phyloP scores from a whole-genome alignment of 1,139 yeast species.

The Torulaspora globosa region DNA sequence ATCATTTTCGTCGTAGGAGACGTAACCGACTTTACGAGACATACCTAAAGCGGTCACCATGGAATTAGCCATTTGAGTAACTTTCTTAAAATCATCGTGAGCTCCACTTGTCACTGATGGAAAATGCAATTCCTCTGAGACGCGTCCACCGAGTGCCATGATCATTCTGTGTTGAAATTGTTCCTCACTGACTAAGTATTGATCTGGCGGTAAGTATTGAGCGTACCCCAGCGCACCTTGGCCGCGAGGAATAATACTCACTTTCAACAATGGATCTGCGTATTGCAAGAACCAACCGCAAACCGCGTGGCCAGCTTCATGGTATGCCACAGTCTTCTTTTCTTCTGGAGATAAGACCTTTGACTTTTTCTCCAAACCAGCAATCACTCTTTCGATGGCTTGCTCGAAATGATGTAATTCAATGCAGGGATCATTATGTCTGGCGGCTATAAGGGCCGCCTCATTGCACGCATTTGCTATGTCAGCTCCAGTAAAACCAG shows the following conservation, averaged over 20 bases:
- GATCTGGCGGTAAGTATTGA: constrained; percentile 92
- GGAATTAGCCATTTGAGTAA: constrained; percentile 87
- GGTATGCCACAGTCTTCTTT: constrained; percentile 87
- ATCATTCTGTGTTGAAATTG: constrained; percentile 88
- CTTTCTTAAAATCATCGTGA: constrained; percentile 91
- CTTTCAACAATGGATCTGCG: constrained; percentile 92
- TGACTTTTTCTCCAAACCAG: constrained; percentile 90
- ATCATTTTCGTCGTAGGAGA: constrained; percentile 66
- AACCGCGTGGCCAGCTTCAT: constrained; percentile 98
- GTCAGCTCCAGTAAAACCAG: constrained; percentile 98
- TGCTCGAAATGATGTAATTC: constrained; percentile 79
- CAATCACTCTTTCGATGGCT: constrained; percentile 96
- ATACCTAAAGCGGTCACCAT: constrained; percentile 93
- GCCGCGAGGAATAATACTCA: constrained; percentile 94
- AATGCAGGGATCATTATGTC: constrained; percentile 67
- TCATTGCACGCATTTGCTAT: constrained; percentile 96
- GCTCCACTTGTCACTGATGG: constrained; percentile 92
- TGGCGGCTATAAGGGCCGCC: constrained; percentile 94
- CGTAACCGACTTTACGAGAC: constrained; percentile 80
- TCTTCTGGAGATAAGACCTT: constrained; percentile 79
- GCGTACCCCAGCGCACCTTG: constrained; percentile 98
- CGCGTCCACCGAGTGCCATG: constrained; percentile 96
- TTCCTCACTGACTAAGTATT: constrained; percentile 70
- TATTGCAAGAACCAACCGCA: constrained; percentile 92
- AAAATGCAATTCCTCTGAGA: constrained; percentile 89